Evolutionary conservation across 2,329 filamentous ascomycete species (phyloP), one percentile per base, ranked within the genome.

Genomic region (Plectosphaerella sp.): DNA sequence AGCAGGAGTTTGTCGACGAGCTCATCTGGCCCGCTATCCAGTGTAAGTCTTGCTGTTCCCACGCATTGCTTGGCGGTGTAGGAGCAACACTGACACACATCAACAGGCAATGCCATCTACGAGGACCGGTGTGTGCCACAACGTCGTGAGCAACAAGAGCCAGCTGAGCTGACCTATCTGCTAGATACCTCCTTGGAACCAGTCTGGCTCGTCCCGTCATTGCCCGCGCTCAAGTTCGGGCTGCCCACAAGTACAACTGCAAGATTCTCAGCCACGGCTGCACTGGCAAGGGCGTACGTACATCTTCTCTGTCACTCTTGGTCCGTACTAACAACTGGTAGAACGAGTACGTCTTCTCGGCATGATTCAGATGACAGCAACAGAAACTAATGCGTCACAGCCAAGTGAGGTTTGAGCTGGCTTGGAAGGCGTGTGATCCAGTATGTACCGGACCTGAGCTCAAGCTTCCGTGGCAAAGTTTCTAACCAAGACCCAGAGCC

Each of bases 1-100:
- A 82, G 59, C 76, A 78, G 61, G 86, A 89, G 68, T 89, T 92
- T 63, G 78, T 92, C 56, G 86, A 90, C 50, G 50, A 43, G 18
- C 43, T 53, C 25, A 10, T 43, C n/a, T 43, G 41, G 16, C 18
- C 15, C 15, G 88, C 87, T 53, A 82, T 91, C 59, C 84, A 88
- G 68, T 87, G 83, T 57, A 33, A 45, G 42, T 48, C 18, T 47
- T 22, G 25, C 49, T 20, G 15, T 10, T 22, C 22, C 22, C 22
- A 22, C 22, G 22, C 22, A 22, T 3, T 22, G 22, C 22, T 22
- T 22, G 22, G 4, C 14, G n/a, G n/a, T 24, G 45, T 25, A 45
- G 16, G 53, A 25, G 56, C 57, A 54, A 54, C 24, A 54, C 52
- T 39, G 46, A 58, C 41, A 51, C 56, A 43, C 15, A 45, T 54